Evolutionary conservation across 345 rosid genomes (phyloP), one percentile per base, ranked within the genome.

Genomic region (Pelargonium nanum): DNA sequence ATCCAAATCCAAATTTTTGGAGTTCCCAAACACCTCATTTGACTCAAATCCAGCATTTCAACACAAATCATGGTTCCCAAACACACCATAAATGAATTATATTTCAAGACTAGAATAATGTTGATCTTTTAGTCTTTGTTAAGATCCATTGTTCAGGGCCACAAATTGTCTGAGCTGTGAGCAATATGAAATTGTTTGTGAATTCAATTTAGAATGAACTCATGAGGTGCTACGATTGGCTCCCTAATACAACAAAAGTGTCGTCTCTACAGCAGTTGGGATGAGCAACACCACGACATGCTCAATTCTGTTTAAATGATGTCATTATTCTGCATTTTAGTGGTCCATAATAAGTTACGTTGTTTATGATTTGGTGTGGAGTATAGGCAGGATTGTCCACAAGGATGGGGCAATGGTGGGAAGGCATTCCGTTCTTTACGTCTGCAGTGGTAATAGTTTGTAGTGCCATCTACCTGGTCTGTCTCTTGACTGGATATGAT

Each of bases 401-500:
- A 26, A 74, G 94, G 69, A 68, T 66, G 52, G 72, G 80, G 50
- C 96, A 93, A 61, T 93, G 91, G 96, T 89, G 99, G 97, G 91
- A 87, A 51, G 74, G 83, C 52, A 83, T 93, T 65, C 97, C 99
- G 0, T 89, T 93, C 70, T 80, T 87, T 59, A 85, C 96, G 6
- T 89, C 97, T 6, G 78, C 86, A 0, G 75, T 89, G 59, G 89
- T 87, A 65, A 74, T 87, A 51, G 80, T 80, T 60, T 87, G 96
- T 65, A 87, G 90, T 20, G 45, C 60, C 54, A 81, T 89, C 59
- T 89, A 89, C 83, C 60, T 85, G 63, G 74, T 81, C 24, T 87
- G 97, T 68, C 88, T 89, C 67, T 78, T 93, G 72, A 54, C 73
- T 59, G 97, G 99, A 64, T 93, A 93, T n/a, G 96, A 93, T 76